Evolutionary conservation across 257 asterid genomes (phyloP).

Genomic region (Lithospermum erythrorhizon): DNA sequence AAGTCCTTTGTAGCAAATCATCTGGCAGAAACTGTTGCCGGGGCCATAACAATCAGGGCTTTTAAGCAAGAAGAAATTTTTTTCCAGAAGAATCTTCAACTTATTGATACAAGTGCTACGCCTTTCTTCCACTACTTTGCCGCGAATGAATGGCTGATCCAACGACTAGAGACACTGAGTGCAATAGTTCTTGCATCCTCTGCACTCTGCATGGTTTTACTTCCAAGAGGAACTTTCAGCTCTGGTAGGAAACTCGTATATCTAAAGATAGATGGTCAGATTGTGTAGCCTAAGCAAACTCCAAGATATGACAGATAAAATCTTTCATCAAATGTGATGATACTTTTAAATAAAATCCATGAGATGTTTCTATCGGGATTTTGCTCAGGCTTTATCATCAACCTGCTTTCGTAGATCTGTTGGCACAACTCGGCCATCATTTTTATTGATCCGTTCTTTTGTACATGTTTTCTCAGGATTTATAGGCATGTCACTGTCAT

Average conservation of each 20-base stretch:
- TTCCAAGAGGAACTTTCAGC: constrained; percentile 1
- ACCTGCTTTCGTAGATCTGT: too few species aligned
- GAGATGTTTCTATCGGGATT: too few species aligned
- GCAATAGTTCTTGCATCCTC: constrained; percentile 1
- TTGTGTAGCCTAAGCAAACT: too few species aligned
- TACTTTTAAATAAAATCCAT: too few species aligned
- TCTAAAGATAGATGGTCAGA: neutral
- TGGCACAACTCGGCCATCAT: too few species aligned
- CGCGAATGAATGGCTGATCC: neutral
- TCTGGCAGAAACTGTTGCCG: neutral
- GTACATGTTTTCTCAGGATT: neutral
- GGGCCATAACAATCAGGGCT: constrained; percentile 1
- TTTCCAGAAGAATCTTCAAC: constrained; percentile 1
- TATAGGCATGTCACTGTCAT: neutral
- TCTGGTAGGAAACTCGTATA: neutral
- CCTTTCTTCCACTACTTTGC: constrained; percentile 1
- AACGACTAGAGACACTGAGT: constrained; percentile 1
- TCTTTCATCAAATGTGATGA: too few species aligned
- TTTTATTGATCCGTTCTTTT: neutral
- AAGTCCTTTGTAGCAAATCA: constrained; percentile 1
- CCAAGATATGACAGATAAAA: too few species aligned
- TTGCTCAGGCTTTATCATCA: too few species aligned
- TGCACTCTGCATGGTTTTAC: neutral
- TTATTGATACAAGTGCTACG: neutral
- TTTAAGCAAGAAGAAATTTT: neutral